These are phyloP conservation scores for Leptodermis oblonga DNA, from an alignment of 257 asterid genomes.

Conservation along the genomic window DNA sequence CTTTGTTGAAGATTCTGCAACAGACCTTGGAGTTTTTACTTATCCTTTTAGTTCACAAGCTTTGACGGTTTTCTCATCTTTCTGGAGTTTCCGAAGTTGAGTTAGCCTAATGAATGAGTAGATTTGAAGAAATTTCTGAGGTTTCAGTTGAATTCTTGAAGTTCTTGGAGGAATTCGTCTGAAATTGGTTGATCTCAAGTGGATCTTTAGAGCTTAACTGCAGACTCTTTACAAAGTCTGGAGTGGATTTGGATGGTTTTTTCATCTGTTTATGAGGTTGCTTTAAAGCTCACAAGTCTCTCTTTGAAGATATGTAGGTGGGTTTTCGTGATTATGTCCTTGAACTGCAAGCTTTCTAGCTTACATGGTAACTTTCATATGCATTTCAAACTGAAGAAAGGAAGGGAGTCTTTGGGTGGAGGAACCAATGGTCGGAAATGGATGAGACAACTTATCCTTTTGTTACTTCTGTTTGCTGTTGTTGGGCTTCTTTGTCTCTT, in stretches of 20 bases:
- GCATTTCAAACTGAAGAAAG: conserved; percentile 32
- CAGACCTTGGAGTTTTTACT: conserved; percentile 5
- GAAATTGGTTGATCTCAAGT: conserved; percentile 11
- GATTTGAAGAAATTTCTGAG: conserved; percentile 12
- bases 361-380: conserved; percentile 34
- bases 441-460: conserved; percentile 30
- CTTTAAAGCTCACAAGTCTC: conserved; percentile 25
- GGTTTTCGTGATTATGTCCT: conserved; percentile 46
- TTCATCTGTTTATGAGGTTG: conserved; percentile 27
- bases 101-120: conserved; percentile 5
- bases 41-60: conserved; percentile 14
- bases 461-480: conserved; percentile 32
- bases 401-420: conserved; percentile 29
- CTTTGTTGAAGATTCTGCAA: conserved; percentile 34
- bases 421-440: conserved; percentile 33
- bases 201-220: conserved; percentile 6
- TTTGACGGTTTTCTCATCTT: conserved; percentile 19
- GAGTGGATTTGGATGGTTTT: conserved; percentile 26
- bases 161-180: not conserved
- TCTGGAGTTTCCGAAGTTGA: conserved; percentile 20
- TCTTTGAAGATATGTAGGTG: conserved; percentile 38
- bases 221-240: not conserved
- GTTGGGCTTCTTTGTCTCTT: conserved; percentile 33
- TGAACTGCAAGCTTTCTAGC: conserved; percentile 30
- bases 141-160: conserved; percentile 9